Percentiles rank a stretch among this genome's conserved stretches.
These are phyloP conservation scores for Nicotiana knightiana DNA, from an alignment of 257 asterid genomes.

Conservation along the genomic window DNA sequence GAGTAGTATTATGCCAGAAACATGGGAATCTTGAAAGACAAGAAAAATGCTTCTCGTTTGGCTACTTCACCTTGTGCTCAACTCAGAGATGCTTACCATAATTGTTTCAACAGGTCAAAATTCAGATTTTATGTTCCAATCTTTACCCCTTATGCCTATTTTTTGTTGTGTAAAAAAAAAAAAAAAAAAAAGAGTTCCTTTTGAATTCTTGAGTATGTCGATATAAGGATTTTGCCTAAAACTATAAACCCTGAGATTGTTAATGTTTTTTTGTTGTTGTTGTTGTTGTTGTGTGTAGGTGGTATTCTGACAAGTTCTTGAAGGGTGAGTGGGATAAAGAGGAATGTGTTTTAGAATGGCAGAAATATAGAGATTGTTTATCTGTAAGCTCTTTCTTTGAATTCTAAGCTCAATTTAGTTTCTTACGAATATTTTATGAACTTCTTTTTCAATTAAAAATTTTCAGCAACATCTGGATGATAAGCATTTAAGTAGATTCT, in stretches of 20 bases:
- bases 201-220: neutral
- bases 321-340: slow-evolving; percentile 87
- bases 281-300: slow-evolving; percentile 29
- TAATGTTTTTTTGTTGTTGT: neutral
- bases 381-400: slow-evolving; percentile 41
- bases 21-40: slow-evolving; percentile 59
- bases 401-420: neutral
- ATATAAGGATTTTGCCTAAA: neutral
- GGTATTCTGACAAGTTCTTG: slow-evolving; percentile 84
- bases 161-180: neutral
- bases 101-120: slow-evolving; percentile 73
- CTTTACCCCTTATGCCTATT: neutral
- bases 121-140: neutral
- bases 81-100: slow-evolving; percentile 68
- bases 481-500: slow-evolving; percentile 72
- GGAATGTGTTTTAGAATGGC: slow-evolving; percentile 75
- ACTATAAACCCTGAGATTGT: neutral
- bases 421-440: neutral
- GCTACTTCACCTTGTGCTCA: slow-evolving; percentile 80
- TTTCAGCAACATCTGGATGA: slow-evolving; percentile 83
- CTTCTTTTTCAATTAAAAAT: neutral
- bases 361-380: slow-evolving; percentile 71
- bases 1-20: neutral
- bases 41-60: slow-evolving; percentile 33
- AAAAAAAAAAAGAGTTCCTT: neutral